These are phyloP conservation scores for Coniochaeta prunicola DNA, from an alignment of 2,329 filamentous ascomycete species.

Conservation along the genomic window DNA sequence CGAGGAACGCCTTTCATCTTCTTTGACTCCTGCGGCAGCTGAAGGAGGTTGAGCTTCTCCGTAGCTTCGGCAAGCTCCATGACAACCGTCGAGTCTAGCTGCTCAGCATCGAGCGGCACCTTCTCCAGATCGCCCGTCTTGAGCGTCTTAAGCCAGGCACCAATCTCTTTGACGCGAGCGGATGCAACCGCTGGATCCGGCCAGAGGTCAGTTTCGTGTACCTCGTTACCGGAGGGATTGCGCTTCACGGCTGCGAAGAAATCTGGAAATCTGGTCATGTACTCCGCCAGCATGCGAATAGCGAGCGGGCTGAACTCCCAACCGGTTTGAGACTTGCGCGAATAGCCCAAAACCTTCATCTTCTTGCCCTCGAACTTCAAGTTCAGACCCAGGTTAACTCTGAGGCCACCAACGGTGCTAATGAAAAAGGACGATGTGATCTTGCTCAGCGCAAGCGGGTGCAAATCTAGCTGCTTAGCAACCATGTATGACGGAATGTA, in stretches of 20 bases:
- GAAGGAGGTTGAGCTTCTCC: conserved; percentile 46
- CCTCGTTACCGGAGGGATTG: conserved; percentile 80
- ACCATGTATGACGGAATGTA: conserved; percentile 89
- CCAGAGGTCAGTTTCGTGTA: conserved; percentile 82
- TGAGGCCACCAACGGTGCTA: conserved; percentile 66
- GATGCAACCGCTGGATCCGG: conserved; percentile 63
- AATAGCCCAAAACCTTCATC: conserved; percentile 92
- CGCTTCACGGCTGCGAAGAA: conserved; percentile 85
- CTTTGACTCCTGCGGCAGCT: conserved; percentile 51
- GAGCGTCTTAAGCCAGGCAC: conserved; percentile 83
- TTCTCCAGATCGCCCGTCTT: conserved; percentile 89
- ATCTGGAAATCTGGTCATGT: conserved; percentile 91
- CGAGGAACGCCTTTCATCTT: conserved; percentile 77
- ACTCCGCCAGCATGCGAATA: conserved; percentile 71
- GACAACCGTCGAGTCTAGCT: conserved; percentile 87
- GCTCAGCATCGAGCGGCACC: conserved; percentile 93
- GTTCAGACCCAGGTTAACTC: conserved; percentile 87
- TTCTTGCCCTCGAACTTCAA: conserved; percentile 96
- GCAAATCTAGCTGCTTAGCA: conserved; percentile 71
- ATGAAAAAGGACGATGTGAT: conserved; percentile 93
- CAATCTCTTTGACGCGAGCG: conserved; percentile 85
- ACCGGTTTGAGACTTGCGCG: conserved; percentile 73
- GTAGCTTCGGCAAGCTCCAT: conserved; percentile 71
- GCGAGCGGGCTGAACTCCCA: conserved; percentile 95
- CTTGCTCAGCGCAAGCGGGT: conserved; percentile 86